phyloP scores from a whole-genome alignment of 768 basidiomycete species.

The Peribolospora baueri region DNA sequence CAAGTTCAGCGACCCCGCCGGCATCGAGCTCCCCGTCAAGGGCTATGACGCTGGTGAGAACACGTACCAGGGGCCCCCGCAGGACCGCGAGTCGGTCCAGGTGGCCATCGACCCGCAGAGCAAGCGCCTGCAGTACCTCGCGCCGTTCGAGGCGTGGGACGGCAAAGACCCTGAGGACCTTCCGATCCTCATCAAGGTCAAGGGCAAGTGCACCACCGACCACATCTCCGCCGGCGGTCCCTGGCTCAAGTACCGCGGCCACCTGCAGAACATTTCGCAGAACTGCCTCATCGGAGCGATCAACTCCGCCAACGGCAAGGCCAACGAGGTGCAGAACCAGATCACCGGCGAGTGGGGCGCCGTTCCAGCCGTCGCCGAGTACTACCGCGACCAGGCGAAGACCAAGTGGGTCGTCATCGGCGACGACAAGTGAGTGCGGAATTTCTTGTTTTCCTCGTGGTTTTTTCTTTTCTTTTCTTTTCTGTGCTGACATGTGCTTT shows the following conservation, averaged over 20 bases:
- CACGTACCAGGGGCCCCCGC: constrained; percentile 87
- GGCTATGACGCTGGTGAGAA: constrained; percentile 93
- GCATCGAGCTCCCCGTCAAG: constrained; percentile 74
- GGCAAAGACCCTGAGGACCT: constrained; percentile 72
- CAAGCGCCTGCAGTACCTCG: constrained; percentile 71
- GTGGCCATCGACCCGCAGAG: constrained; percentile 67
- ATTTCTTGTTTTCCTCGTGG: background rate
- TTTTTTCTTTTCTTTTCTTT: background rate
- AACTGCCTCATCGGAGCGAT: constrained; percentile 96
- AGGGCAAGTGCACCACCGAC: constrained; percentile 62
- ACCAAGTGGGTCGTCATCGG: constrained; percentile 96
- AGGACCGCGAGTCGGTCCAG: constrained; percentile 51
- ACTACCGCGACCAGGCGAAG: constrained; percentile 57
- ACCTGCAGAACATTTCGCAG: constrained; percentile 93
- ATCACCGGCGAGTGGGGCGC: constrained; percentile 58
- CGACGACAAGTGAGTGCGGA: constrained; percentile 17
- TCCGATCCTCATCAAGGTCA: constrained; percentile 90
- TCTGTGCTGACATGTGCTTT: constrained; percentile 3
- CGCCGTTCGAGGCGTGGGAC: constrained; percentile 79
- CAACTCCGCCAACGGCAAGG: constrained; percentile 81
- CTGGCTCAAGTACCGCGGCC: constrained; percentile 98
- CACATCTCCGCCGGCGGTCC: constrained; percentile 78
- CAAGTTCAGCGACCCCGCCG: constrained; percentile 81
- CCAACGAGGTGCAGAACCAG: constrained; percentile 80
- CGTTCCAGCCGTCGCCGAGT: constrained; percentile 62